Evolutionary conservation across 2,329 filamentous ascomycete species (phyloP).

Genomic region (Byssothecium circinans): DNA sequence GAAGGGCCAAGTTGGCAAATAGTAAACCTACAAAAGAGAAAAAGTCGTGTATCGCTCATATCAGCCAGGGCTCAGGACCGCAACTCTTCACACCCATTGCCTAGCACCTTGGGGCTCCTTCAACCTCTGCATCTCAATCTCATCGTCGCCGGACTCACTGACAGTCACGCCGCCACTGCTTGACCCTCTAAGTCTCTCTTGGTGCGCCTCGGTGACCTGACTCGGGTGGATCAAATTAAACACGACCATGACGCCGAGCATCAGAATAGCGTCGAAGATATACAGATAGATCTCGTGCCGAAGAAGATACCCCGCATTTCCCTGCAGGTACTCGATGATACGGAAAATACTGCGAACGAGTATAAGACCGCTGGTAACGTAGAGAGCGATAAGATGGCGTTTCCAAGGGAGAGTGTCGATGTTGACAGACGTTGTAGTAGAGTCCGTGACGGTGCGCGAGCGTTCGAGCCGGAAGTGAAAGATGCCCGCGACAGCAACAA

Average conservation of each 20-base stretch:
- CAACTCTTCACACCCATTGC: neutral
- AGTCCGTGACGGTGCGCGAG: neutral
- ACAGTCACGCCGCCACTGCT: neutral
- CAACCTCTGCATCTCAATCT: neutral
- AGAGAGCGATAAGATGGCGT: slow-evolving; percentile 47
- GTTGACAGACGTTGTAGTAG: slow-evolving; percentile 1
- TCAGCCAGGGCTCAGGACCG: too few relatives aligned
- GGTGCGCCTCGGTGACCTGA: slow-evolving; percentile 6
- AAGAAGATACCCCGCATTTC: slow-evolving; percentile 50
- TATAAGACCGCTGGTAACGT: slow-evolving; percentile 50
- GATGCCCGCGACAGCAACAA: slow-evolving; percentile 52
- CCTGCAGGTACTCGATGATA: slow-evolving; percentile 52
- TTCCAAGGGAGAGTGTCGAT: slow-evolving; percentile 23
- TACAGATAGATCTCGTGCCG: slow-evolving; percentile 48
- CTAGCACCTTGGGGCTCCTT: neutral
- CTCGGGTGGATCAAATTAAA: slow-evolving; percentile 45
- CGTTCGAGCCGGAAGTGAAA: slow-evolving; percentile 52
- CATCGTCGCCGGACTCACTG: neutral
- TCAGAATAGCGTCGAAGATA: slow-evolving; percentile 49
- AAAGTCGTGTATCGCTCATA: too few relatives aligned
- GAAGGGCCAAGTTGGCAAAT: too few relatives aligned
- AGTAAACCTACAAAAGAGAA: too few relatives aligned
- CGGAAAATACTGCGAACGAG: slow-evolving; percentile 53
- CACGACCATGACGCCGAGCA: slow-evolving; percentile 47
- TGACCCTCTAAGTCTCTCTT: neutral